Evolutionary conservation across 495 filamentous ascomycete genomes (phyloP).

Genomic region (Copromyces sp.): DNA sequence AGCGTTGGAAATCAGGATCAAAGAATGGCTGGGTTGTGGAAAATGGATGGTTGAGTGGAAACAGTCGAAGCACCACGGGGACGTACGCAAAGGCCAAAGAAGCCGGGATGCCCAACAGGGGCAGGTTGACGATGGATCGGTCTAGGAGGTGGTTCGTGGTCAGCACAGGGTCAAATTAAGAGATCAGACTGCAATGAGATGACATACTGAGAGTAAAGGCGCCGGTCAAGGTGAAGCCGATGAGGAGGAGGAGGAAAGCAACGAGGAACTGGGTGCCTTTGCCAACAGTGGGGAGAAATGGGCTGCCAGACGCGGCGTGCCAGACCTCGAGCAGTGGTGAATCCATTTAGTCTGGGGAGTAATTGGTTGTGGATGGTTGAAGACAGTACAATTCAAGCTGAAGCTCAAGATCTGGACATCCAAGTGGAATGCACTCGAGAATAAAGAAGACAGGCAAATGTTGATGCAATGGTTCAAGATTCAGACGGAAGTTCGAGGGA

Average conservation of each 20-base stretch:
- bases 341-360: slow-evolving; percentile 39
- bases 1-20: background rate
- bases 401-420: background rate
- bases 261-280: slow-evolving; percentile 79
- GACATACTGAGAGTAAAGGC: slow-evolving; percentile 75
- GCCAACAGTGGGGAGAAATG: slow-evolving; percentile 68
- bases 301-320: slow-evolving; percentile 75
- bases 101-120: slow-evolving; percentile 75
- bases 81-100: slow-evolving; percentile 82
- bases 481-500: background rate
- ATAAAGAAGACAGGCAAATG: background rate
- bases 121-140: slow-evolving; percentile 69
- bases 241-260: slow-evolving; percentile 64
- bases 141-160: slow-evolving; percentile 41
- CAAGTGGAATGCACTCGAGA: background rate
- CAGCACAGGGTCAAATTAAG: background rate
- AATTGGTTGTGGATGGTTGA: background rate
- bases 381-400: background rate
- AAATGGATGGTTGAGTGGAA: background rate
- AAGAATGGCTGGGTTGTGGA: background rate
- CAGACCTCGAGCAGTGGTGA: slow-evolving; percentile 76
- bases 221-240: slow-evolving; percentile 55
- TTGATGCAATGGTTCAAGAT: background rate
- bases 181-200: background rate
- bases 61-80: background rate